Evolutionary conservation across 176 grass and related monocot species (phyloP).

Genomic region (Oropetium thomaeum): DNA sequence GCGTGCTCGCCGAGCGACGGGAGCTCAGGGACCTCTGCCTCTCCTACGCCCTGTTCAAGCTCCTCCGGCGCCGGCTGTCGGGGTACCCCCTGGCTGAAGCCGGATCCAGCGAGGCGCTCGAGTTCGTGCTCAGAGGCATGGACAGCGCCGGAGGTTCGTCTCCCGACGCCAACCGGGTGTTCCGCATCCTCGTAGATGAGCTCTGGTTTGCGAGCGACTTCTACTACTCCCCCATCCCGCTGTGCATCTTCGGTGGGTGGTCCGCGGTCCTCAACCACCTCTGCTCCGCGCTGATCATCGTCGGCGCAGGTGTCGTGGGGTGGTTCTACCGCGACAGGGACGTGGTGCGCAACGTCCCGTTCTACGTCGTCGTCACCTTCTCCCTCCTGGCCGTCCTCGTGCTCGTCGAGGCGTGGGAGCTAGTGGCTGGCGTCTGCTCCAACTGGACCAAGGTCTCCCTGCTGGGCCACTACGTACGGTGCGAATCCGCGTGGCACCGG

Average conservation of each 20-base stretch:
- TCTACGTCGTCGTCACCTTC: background rate
- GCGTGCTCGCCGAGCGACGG: background rate
- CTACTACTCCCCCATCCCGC: constrained; percentile 21
- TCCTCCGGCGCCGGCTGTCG: background rate
- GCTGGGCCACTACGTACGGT: constrained; percentile 20
- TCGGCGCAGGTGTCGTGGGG: constrained; percentile 8
- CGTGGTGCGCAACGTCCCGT: background rate
- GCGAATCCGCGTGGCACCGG: background rate
- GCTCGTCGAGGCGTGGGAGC: constrained; percentile 14
- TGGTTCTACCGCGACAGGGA: fast-evolving
- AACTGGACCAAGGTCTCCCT: constrained; percentile 46
- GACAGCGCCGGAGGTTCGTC: background rate
- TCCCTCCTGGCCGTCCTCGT: background rate
- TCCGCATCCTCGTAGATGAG: constrained; percentile 27
- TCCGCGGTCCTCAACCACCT: background rate
- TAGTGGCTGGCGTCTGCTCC: constrained; percentile 19
- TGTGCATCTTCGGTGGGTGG: constrained; percentile 14
- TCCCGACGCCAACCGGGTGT: background rate
- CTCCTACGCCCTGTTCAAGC: constrained; percentile 27
- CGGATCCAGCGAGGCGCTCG: background rate
- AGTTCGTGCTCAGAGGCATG: constrained; percentile 47
- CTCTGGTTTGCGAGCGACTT: constrained; percentile 42
- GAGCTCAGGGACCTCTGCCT: constrained; percentile 38
- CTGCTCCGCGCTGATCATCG: constrained; percentile 10
- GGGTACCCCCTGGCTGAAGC: constrained; percentile 21